Percentiles rank a stretch among this genome's conserved stretches.
Evolutionary conservation across 805 yeast species (phyloP).

Genomic region (Zygosaccharomyces kombuchaensis): DNA sequence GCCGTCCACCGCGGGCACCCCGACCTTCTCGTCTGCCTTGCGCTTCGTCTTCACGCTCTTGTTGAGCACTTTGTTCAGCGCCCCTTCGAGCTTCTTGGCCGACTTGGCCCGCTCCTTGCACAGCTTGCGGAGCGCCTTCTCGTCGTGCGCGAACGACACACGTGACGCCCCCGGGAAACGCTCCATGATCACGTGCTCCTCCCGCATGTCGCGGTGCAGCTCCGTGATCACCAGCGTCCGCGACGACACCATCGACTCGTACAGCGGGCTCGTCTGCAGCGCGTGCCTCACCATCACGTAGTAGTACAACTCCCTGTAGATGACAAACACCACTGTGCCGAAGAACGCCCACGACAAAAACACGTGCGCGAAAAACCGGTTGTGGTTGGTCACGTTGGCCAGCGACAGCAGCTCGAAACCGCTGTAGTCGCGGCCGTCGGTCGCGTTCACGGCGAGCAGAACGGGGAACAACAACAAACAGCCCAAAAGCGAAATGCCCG

Average conservation of each 20-base stretch:
- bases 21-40: conserved; percentile 55
- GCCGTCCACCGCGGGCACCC: conserved; percentile 41
- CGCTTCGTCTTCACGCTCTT: conserved; percentile 55
- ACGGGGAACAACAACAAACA: conserved; percentile 61
- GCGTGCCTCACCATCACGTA: conserved; percentile 71
- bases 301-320: conserved; percentile 70
- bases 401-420: conserved; percentile 67
- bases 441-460: conserved; percentile 68
- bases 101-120: conserved; percentile 62
- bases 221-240: conserved; percentile 72
- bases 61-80: conserved; percentile 54
- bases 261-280: conserved; percentile 65
- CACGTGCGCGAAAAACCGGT: conserved; percentile 68
- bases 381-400: conserved; percentile 57
- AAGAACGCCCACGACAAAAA: conserved; percentile 72
- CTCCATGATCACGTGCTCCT: conserved; percentile 5
- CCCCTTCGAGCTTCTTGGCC: conserved; percentile 56
- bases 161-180: conserved; percentile 60
- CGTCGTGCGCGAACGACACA: conserved; percentile 62
- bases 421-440: conserved; percentile 49
- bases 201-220: conserved; percentile 51
- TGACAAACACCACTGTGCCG: conserved; percentile 58
- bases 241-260: conserved; percentile 63
- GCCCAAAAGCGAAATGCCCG: conserved; percentile 48
- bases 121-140: conserved; percentile 49